Evolutionary conservation across 106 monocot genomes (phyloP).

Genomic region (Iris macrosiphon): DNA sequence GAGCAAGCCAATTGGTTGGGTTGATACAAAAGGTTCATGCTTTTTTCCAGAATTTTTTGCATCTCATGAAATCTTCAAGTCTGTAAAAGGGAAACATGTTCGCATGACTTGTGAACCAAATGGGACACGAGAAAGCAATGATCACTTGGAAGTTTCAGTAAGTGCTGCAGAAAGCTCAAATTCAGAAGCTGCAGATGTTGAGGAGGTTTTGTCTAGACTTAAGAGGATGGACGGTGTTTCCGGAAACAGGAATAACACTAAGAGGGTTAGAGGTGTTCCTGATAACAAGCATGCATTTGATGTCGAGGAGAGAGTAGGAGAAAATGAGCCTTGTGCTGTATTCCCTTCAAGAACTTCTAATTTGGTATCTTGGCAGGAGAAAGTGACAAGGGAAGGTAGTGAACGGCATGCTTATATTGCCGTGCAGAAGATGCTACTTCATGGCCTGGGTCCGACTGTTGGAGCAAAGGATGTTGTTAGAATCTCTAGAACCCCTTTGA

Average conservation of each 20-base stretch:
- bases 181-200: constrained; percentile 24
- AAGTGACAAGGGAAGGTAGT: constrained; percentile 5
- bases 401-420: constrained; percentile 15
- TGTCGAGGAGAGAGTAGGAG: constrained; percentile 41
- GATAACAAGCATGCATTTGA: constrained; percentile 5
- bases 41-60: constrained; percentile 57
- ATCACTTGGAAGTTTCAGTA: constrained; percentile 15
- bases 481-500: constrained; percentile 39
- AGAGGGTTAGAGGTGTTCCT: constrained; percentile 12
- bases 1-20: constrained; percentile 69
- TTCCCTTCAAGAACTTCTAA: constrained; percentile 2
- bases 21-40: constrained; percentile 48
- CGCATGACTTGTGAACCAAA: constrained; percentile 15
- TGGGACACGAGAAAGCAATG: constrained; percentile 22
- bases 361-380: constrained; percentile 9
- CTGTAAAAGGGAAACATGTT: constrained; percentile 15
- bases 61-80: constrained; percentile 2
- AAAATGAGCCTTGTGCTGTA: constrained; percentile 53
- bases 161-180: constrained; percentile 65
- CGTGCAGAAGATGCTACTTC: constrained; percentile 63
- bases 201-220: constrained; percentile 11
- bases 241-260: background rate
- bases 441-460: constrained; percentile 48
- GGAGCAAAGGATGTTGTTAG: constrained; percentile 54
- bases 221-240: constrained; percentile 22